Evolutionary conservation across 805 yeast species (phyloP).

Genomic region (Yarrowia hollandica): DNA sequence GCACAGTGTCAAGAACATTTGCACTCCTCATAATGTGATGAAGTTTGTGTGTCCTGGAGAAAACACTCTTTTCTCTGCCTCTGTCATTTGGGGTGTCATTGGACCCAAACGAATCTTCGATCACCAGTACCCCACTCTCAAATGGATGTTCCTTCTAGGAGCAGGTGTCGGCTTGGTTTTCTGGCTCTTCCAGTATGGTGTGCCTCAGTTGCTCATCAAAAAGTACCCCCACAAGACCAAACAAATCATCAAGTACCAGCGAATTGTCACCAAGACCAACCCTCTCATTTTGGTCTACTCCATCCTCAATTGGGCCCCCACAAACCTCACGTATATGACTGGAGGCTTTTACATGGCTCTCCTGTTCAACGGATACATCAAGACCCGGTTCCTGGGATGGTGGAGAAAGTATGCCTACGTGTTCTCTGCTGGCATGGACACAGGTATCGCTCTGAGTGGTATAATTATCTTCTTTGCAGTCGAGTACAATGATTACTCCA

Average conservation of each 20-base stretch:
- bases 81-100: constrained; percentile 3
- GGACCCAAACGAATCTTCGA: constrained; percentile 1
- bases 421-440: constrained; percentile 50
- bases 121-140: background rate
- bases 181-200: background rate
- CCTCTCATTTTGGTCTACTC: background rate
- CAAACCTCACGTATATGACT: constrained; percentile 36
- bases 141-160: background rate
- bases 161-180: background rate
- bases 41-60: background rate
- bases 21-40: background rate
- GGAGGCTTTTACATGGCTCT: constrained; percentile 47
- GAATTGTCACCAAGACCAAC: background rate
- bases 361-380: constrained; percentile 46
- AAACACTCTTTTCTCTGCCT: background rate
- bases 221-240: background rate
- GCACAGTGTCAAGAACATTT: background rate
- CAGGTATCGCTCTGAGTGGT: constrained; percentile 54
- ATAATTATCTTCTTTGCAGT: constrained; percentile 49
- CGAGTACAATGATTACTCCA: constrained; percentile 39
- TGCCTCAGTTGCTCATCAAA: background rate
- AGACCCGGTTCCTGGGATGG: constrained; percentile 46
- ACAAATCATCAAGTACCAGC: background rate
- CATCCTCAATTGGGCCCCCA: background rate
- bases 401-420: constrained; percentile 51